These are phyloP conservation scores for Fusarium staphyleae DNA, from an alignment of 2,329 filamentous ascomycete species.

Conservation along the genomic window DNA sequence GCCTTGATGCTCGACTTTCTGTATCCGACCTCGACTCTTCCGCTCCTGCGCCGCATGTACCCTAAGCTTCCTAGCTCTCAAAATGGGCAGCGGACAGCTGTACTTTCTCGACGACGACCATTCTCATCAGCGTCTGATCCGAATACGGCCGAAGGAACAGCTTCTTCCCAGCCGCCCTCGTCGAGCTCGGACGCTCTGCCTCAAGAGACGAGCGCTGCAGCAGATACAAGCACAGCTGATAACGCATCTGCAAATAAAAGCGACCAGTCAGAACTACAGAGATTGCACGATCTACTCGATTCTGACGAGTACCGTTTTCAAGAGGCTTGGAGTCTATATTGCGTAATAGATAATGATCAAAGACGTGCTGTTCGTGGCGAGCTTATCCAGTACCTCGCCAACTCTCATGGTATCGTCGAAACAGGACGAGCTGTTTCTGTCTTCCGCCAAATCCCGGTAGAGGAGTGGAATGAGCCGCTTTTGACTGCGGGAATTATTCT, in stretches of 20 bases:
- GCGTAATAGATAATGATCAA: conserved; percentile 45
- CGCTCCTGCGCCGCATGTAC: conserved; percentile 51
- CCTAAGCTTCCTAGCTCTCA: conserved; percentile 40
- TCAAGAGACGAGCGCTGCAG: neutral
- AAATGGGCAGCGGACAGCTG: conserved; percentile 16
- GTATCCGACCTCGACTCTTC: conserved; percentile 56
- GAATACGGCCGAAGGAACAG: neutral
- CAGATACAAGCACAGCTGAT: neutral
- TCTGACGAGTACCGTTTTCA: conserved; percentile 45
- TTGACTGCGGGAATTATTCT: conserved; percentile 53
- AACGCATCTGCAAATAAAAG: neutral
- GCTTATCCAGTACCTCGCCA: conserved; percentile 53
- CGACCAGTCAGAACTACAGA: neutral
- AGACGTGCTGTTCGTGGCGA: conserved; percentile 40
- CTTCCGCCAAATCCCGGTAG: conserved; percentile 48
- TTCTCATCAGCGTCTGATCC: conserved; percentile 39
- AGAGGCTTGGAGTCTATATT: conserved; percentile 54
- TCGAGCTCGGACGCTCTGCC: neutral
- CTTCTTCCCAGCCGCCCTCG: neutral
- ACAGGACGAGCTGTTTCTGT: conserved; percentile 55
- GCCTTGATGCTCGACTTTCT: conserved; percentile 63
- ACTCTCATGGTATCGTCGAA: conserved; percentile 53
- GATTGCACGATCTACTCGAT: conserved; percentile 36
- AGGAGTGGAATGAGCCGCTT: conserved; percentile 51
- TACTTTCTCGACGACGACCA: conserved; percentile 35